Evolutionary conservation across 2,329 filamentous ascomycete genomes (phyloP).

Genomic region (Fonsecaea nubica): DNA sequence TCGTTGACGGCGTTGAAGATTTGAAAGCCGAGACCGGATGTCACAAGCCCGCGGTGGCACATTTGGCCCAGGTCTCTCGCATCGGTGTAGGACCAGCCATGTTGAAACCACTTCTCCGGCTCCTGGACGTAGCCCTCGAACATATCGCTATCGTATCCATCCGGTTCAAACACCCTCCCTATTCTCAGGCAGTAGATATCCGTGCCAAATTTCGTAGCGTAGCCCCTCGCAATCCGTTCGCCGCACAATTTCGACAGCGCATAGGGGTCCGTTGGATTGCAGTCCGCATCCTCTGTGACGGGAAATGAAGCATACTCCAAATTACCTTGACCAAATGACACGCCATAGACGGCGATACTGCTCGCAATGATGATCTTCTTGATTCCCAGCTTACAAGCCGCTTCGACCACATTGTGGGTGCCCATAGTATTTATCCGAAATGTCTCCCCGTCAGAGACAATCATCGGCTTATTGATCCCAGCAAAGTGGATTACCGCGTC

Average conservation of each 20-base stretch:
- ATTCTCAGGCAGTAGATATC: slow-evolving; percentile 68
- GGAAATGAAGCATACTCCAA: slow-evolving; percentile 64
- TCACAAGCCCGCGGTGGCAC: slow-evolving; percentile 60
- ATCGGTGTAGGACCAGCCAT: slow-evolving; percentile 70
- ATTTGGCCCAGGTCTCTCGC: slow-evolving; percentile 67
- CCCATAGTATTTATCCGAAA: slow-evolving; percentile 62
- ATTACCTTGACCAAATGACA: slow-evolving; percentile 64
- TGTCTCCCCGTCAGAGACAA: slow-evolving; percentile 64
- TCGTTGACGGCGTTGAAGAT: slow-evolving; percentile 70
- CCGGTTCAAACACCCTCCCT: slow-evolving; percentile 66
- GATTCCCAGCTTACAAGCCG: slow-evolving; percentile 66
- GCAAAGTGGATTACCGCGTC: slow-evolving; percentile 69
- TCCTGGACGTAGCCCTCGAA: slow-evolving; percentile 60
- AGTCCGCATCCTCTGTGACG: slow-evolving; percentile 63
- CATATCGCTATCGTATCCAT: slow-evolving; percentile 61
- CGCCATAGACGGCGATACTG: slow-evolving; percentile 67
- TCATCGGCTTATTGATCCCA: slow-evolving; percentile 63
- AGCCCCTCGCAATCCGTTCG: slow-evolving; percentile 61
- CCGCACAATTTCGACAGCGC: slow-evolving; percentile 65
- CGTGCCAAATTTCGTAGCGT: slow-evolving; percentile 59
- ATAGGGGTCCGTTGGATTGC: slow-evolving; percentile 67
- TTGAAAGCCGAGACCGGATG: slow-evolving; percentile 65
- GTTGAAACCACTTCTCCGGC: slow-evolving; percentile 60
- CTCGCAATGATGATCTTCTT: slow-evolving; percentile 67
- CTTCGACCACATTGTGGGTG: slow-evolving; percentile 69